phyloP scores from a whole-genome alignment of 768 basidiomycete genomes.

The Phanerochaete carnosa region DNA sequence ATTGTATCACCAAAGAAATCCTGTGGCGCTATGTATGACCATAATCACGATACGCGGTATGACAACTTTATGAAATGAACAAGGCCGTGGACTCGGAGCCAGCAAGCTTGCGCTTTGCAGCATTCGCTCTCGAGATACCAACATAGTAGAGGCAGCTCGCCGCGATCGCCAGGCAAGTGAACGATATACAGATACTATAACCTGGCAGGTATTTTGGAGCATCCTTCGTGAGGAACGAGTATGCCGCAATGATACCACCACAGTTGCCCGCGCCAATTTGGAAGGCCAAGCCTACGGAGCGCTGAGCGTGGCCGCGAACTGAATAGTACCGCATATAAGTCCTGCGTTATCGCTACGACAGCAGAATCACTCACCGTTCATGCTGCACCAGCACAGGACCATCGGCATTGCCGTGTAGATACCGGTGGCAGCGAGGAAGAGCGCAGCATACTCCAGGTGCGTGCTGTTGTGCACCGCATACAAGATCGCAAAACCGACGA shows the following conservation, averaged over 20 bases:
- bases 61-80: not conserved
- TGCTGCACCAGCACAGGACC: constrained; percentile 19
- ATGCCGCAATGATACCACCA: constrained; percentile 24
- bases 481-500: constrained; percentile 17
- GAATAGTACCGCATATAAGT: not conserved
- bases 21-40: no score
- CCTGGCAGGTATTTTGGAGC: constrained; percentile 21
- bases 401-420: constrained; percentile 19
- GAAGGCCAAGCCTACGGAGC: not conserved
- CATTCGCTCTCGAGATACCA: constrained; percentile 14
- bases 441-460: constrained; percentile 18
- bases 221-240: constrained; percentile 22
- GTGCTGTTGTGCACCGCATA: constrained; percentile 14
- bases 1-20: no score
- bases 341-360: not conserved
- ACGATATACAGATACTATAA: constrained; percentile 20
- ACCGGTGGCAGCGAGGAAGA: constrained; percentile 18
- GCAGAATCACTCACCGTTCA: constrained; percentile 14
- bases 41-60: no score
- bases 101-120: constrained; percentile 9
- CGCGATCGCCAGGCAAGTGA: constrained; percentile 17
- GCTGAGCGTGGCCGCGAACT: not conserved
- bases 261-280: constrained; percentile 1
- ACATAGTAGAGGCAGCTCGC: constrained; percentile 14
- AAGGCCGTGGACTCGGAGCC: not conserved